Percentiles rank a stretch among this genome's conserved stretches.
Conservation (phyloP, 768 basidiomycete species). For the Russula griseocarnosa region DNA sequence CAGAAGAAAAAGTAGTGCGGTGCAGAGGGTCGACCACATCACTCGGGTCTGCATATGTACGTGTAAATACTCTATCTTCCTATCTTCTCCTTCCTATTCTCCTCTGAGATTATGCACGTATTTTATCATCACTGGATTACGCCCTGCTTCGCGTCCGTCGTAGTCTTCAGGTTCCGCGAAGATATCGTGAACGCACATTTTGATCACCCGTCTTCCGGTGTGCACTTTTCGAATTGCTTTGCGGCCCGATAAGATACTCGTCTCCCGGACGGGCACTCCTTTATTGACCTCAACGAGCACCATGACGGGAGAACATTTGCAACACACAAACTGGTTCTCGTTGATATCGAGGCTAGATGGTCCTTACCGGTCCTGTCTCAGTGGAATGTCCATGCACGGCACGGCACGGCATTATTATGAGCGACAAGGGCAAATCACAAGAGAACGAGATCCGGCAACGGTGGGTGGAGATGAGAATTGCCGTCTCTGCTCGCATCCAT, state of each 20-base stretch:
- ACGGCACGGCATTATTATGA: too few species aligned
- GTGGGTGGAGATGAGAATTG: too few species aligned
- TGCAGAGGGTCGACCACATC: background rate
- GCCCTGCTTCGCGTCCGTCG: background rate
- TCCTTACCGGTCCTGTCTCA: too few species aligned
- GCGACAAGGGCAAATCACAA: too few species aligned
- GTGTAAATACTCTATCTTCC: background rate
- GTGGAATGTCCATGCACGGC: too few species aligned
- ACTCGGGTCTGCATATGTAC: background rate
- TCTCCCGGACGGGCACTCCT: too few species aligned
- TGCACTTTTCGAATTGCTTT: background rate
- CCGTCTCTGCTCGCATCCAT: too few species aligned
- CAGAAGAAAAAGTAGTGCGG: slow-evolving; percentile 58
- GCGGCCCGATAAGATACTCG: background rate
- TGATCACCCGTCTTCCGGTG: background rate
- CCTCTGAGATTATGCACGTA: slow-evolving; percentile 6
- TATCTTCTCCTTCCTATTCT: background rate
- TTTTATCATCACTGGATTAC: slow-evolving; percentile 5
- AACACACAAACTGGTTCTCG: background rate
- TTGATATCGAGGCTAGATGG: too few species aligned
- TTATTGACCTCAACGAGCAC: background rate
- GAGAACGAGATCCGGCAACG: too few species aligned
- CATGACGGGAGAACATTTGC: background rate
- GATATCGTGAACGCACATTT: background rate
- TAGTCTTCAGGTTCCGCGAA: background rate